Evolutionary conservation across 1,284 basidiomycete genomes (phyloP), one percentile per base, ranked within the genome.

Genomic region (Apiotrichum gamsii): DNA sequence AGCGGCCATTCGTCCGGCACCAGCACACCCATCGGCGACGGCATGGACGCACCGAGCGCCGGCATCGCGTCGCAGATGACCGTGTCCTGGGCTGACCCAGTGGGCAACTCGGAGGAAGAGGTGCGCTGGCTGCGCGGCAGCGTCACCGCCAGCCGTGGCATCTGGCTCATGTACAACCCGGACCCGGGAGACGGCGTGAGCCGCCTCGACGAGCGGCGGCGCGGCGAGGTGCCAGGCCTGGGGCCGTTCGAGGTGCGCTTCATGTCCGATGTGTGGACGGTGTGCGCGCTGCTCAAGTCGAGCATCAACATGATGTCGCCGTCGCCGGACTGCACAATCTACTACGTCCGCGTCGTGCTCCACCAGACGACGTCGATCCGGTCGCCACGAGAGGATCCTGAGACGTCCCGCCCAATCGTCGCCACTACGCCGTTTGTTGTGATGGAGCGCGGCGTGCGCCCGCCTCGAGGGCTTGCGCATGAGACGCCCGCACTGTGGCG

Each of bases 241-340:
- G 63, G 63, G 0, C 39, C 53, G 6, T 65, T 57, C 45, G 56
- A 63, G 28, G 23, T 61, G 18, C 47, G 47, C 16, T 46, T 61
- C 39, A 38, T 51, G 16, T 60, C 60, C 1, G 61, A 65, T 34
- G 58, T 59, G 59, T 67, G 62, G 55, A 60, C 64, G 0, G 60
- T 67, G 23, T 60, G 64, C 20, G 58, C 57, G 1, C 56, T 62
- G 34, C 45, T 69, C 29, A 44, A 55, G 37, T 45, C 50, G 18
- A 46, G 43, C 18, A 21, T 67, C 10, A 42, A 43, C 18, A 33
- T 56, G 25, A 54, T 54, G 5, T 45, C 39, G 9, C 58, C 62
- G 1, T 54, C 57, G 10, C 55, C 60, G 3, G 40, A 32, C 8
- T 51, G 53, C 3, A 67, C 65, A 6, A 49, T 70, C 38, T 66